Conservation (phyloP, 2,329 filamentous ascomycete genomes). For the Dothideomycetes sp. region DNA sequence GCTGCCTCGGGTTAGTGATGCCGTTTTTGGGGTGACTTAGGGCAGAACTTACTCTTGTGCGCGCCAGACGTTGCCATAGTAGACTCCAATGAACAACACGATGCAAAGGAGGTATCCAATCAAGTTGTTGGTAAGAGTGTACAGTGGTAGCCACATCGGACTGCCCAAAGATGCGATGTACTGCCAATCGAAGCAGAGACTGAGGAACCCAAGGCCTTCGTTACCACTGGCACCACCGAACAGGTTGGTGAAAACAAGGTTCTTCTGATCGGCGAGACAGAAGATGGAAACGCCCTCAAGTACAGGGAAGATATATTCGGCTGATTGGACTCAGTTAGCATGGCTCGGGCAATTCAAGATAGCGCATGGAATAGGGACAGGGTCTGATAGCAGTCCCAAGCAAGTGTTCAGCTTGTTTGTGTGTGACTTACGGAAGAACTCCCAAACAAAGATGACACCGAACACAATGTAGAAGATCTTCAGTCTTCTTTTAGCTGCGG, state of each 20-base stretch:
- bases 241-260: slow-evolving; percentile 38
- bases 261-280: slow-evolving; percentile 38
- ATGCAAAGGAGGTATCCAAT: slow-evolving; percentile 33
- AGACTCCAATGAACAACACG: slow-evolving; percentile 31
- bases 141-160: slow-evolving; percentile 32
- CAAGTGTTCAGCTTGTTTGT: no score
- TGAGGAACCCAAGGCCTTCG: slow-evolving; percentile 38
- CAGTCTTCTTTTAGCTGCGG: slow-evolving; percentile 32
- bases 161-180: slow-evolving; percentile 31
- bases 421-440: slow-evolving; percentile 22
- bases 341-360: no score
- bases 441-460: slow-evolving; percentile 36
- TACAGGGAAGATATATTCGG: slow-evolving; percentile 39
- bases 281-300: slow-evolving; percentile 36
- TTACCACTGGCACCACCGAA: slow-evolving; percentile 42
- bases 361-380: no score
- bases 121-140: slow-evolving; percentile 32
- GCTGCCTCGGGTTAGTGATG: slow-evolving; percentile 8
- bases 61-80: slow-evolving; percentile 37
- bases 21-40: not conserved
- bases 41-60: slow-evolving; percentile 19
- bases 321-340: slow-evolving; percentile 22
- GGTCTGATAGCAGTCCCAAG: no score
- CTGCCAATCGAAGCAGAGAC: slow-evolving; percentile 37
- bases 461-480: slow-evolving; percentile 35